phyloP scores from a whole-genome alignment of 2,329 filamentous ascomycete species.

The Epichloe uncinata region DNA sequence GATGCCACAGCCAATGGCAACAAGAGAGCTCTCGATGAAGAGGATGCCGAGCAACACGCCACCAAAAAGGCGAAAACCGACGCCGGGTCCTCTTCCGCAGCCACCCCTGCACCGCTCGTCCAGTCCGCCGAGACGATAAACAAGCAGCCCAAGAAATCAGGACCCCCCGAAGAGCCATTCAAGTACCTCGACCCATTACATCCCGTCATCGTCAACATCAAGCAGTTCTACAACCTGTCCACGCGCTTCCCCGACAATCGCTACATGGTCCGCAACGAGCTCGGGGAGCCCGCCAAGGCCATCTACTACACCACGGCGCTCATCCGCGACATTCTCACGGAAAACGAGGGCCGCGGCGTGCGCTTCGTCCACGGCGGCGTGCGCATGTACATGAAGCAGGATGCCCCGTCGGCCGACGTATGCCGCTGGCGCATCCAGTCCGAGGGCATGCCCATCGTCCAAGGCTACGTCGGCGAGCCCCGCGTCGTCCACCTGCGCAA shows the following conservation, averaged over 20 bases:
- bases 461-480: conserved; percentile 73
- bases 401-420: conserved; percentile 72
- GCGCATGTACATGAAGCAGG: conserved; percentile 98
- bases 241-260: conserved; percentile 75
- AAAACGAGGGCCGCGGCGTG: conserved; percentile 82
- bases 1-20: conserved; percentile 18
- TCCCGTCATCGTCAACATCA: conserved; percentile 63
- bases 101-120: conserved; percentile 7
- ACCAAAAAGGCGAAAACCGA: conserved; percentile 38
- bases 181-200: conserved; percentile 72
- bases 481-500: conserved; percentile 63
- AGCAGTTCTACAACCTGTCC: conserved; percentile 74
- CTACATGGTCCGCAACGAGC: conserved; percentile 91
- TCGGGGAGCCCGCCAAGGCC: conserved; percentile 77
- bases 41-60: conserved; percentile 24
- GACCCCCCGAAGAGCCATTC: conserved; percentile 76
- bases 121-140: conserved; percentile 12
- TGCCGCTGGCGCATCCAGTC: conserved; percentile 93
- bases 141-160: conserved; percentile 30
- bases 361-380: conserved; percentile 96
- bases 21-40: conserved; percentile 23
- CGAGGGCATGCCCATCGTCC: conserved; percentile 81
- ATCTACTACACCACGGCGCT: conserved; percentile 91
- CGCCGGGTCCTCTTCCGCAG: conserved; percentile 7
- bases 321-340: conserved; percentile 68